Evolutionary conservation across 2,329 filamentous ascomycete genomes (phyloP).

Genomic region (Xylariaceae sp.): DNA sequence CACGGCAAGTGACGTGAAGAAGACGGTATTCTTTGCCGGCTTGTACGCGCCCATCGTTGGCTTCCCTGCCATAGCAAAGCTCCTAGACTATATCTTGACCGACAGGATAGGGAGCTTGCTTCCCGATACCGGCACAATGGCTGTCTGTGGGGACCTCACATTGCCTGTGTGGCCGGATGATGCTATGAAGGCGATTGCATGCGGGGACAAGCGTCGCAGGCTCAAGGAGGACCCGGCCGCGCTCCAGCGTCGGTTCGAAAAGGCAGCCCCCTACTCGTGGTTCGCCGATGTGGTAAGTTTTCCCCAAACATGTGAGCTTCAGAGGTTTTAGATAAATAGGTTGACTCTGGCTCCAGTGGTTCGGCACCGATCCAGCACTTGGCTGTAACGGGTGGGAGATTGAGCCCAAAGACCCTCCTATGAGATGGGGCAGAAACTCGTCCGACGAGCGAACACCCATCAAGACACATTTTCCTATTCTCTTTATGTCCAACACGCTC

Average conservation of each 20-base stretch:
- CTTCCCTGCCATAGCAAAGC: constrained; percentile 31
- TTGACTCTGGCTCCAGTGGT: constrained; percentile 24
- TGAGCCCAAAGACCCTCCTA: constrained; percentile 29
- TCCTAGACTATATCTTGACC: constrained; percentile 29
- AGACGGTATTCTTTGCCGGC: constrained; percentile 29
- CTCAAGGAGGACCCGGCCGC: constrained; percentile 28
- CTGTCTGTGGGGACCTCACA: constrained; percentile 21
- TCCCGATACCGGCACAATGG: constrained; percentile 3
- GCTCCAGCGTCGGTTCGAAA: constrained; percentile 26
- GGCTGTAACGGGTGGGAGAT: constrained; percentile 33
- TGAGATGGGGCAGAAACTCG: constrained; percentile 29
- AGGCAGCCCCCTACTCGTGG: constrained; percentile 28
- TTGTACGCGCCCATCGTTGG: constrained; percentile 31
- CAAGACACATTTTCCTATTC: constrained; percentile 47
- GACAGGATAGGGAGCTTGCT: constrained; percentile 16
- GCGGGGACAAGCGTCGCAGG: constrained; percentile 32
- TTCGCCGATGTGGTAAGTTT: constrained; percentile 35
- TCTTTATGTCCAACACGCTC: constrained; percentile 51
- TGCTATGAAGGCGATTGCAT: constrained; percentile 29
- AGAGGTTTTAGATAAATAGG: neutral
- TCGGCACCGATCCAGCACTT: constrained; percentile 28
- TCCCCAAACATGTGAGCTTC: neutral
- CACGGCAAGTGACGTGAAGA: constrained; percentile 34
- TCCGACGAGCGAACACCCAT: constrained; percentile 28
- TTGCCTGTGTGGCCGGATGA: constrained; percentile 27